Conservation (phyloP, 164 flowering plant genomes). For the Liriodendron chinense region DNA sequence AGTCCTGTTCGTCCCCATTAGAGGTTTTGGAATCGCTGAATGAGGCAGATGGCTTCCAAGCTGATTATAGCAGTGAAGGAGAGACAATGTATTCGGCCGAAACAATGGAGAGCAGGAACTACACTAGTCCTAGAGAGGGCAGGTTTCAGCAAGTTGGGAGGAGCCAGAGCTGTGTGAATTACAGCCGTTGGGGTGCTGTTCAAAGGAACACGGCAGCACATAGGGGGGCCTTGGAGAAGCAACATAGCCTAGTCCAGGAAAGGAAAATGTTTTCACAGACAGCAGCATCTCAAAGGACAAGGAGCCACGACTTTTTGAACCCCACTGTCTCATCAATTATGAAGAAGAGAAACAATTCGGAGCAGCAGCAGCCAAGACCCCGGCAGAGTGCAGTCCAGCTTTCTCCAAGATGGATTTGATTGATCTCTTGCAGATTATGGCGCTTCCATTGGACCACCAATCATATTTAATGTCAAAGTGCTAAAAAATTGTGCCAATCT, state of each 20-base stretch:
- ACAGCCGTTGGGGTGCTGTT: conserved; percentile 68
- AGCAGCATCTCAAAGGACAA: conserved; percentile 50
- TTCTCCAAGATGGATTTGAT: conserved; percentile 82
- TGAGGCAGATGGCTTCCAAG: conserved; percentile 26
- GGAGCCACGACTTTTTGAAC: conserved; percentile 72
- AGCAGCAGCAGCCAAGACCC: conserved; percentile 47
- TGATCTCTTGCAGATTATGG: background rate
- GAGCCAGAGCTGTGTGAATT: conserved; percentile 90
- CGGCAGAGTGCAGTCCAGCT: conserved; percentile 55
- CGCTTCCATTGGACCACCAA: conserved; percentile 4
- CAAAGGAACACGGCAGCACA: conserved; percentile 45
- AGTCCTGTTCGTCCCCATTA: conserved; percentile 59
- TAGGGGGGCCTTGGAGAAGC: conserved; percentile 47
- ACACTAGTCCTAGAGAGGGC: conserved; percentile 65
- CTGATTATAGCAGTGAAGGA: conserved; percentile 66
- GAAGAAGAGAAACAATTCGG: conserved; percentile 62
- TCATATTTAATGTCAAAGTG: background rate
- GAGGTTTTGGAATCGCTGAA: conserved; percentile 31
- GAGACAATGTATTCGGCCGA: conserved; percentile 98
- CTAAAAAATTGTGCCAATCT: conserved; percentile 7
- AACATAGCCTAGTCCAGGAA: conserved; percentile 56
- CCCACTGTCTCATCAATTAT: conserved; percentile 92
- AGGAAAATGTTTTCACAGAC: conserved; percentile 75
- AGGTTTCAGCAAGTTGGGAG: conserved; percentile 74
- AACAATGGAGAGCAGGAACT: conserved; percentile 93